Evolutionary conservation across 2,329 filamentous ascomycete genomes (phyloP).

Genomic region (Venturia effusa): DNA sequence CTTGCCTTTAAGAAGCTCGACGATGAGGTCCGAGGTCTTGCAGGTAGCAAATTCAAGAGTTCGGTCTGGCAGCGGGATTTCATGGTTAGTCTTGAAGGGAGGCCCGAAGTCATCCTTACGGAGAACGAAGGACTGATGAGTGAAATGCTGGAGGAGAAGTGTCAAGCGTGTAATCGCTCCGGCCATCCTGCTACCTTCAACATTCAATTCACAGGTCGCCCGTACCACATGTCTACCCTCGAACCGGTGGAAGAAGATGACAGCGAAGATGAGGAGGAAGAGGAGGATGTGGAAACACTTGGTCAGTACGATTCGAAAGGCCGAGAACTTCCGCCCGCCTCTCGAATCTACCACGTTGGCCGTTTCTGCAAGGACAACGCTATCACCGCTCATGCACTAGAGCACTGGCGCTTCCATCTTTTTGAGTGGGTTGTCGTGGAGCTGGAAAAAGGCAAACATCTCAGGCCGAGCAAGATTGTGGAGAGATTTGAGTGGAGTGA

Average conservation of each 20-base stretch:
- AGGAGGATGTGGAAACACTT: conserved; percentile 28
- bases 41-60: conserved; percentile 61
- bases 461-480: conserved; percentile 46
- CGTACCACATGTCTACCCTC: conserved; percentile 56
- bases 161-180: conserved; percentile 60
- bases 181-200: conserved; percentile 57
- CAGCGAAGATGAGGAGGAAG: conserved; percentile 27
- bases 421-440: conserved; percentile 58
- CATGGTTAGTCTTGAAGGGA: conserved; percentile 50
- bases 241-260: conserved; percentile 44
- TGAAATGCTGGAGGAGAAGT: conserved; percentile 28
- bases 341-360: conserved; percentile 42
- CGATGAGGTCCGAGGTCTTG: conserved; percentile 57
- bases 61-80: conserved; percentile 60
- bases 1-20: conserved; percentile 62
- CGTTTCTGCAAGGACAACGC: conserved; percentile 52
- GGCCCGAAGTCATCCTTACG: conserved; percentile 50
- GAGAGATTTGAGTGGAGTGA: conserved; percentile 51
- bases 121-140: conserved; percentile 24
- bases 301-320: conserved; percentile 40
- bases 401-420: conserved; percentile 68
- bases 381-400: conserved; percentile 57
- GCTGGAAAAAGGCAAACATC: conserved; percentile 47
- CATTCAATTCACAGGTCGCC: conserved; percentile 51
- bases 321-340: conserved; percentile 32